Conservation (phyloP, 2,329 filamentous ascomycete genomes). For the Leptographium galeiforme region DNA sequence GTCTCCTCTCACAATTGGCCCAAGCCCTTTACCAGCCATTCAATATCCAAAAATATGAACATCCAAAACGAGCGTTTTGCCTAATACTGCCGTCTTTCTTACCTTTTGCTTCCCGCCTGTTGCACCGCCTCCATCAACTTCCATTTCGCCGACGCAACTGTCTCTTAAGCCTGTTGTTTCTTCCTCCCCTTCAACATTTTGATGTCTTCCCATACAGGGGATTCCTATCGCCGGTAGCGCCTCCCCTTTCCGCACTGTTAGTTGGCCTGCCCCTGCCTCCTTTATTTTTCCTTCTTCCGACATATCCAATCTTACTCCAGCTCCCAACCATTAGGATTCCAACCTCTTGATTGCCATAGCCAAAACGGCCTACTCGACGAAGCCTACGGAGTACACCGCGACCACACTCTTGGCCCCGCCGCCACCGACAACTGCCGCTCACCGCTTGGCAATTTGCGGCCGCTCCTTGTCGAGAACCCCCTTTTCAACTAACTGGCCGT, state of each 20-base stretch:
- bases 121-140: no score
- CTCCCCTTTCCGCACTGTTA: constrained; percentile 7
- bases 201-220: constrained; percentile 11
- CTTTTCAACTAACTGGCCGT: background rate
- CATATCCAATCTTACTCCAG: background rate
- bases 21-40: background rate
- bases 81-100: background rate
- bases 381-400: background rate
- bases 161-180: background rate
- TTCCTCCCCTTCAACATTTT: background rate
- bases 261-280: constrained; percentile 11
- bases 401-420: background rate
- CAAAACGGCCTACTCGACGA: background rate
- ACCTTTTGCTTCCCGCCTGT: background rate
- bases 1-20: constrained; percentile 3
- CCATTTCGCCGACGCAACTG: background rate
- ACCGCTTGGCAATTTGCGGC: constrained; percentile 1
- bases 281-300: constrained; percentile 6
- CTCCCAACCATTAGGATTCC: background rate
- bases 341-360: background rate
- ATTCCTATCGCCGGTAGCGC: constrained; percentile 11
- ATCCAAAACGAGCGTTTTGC: background rate
- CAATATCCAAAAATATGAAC: background rate
- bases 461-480: background rate
- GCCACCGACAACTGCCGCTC: background rate